Evolutionary conservation across 768 basidiomycete species (phyloP), one percentile per base, ranked within the genome.

Genomic region (Botryobasidium botryosum): DNA sequence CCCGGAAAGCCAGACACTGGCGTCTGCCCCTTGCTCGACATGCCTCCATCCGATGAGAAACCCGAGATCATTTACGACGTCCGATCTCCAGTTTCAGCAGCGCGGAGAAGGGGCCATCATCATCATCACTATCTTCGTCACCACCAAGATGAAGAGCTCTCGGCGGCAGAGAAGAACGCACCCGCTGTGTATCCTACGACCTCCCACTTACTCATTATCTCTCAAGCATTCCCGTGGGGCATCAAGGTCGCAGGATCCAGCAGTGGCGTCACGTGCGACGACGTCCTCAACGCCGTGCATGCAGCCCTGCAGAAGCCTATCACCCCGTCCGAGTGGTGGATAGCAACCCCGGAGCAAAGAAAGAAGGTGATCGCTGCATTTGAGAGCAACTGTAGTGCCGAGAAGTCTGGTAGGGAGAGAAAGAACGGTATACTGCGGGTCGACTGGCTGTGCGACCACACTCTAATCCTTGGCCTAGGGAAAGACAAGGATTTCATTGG

Each of bases 261-360:
- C 10, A 10, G 27, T 15, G 12, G 12, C 23, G 28, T 42, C 12
- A 42, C 40, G 25, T 8, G 25, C 13, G 40, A 28, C 25, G 40
- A 42, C 23, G 21, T 42, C 8, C 25, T 42, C 23, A 28, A 13
- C 12, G 40, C 40, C 27, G 23, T 42, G 15, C 40, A 42, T 28
- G 37, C 12, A 13, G 40, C 40, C 15, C 27, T 42, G 8, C 12
- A 42, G 15, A 42, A 42, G 26, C 40, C 25, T 28, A 42, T 42
- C 26, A 31, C 40, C 27, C 7, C 8, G 8, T 42, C 40, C 12
- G 40, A 42, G 29, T 42, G 40, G 40, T 42, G 40, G 40, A 42
- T 42, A 13, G 40, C 29, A 13, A 42, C 40, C 8, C 24, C 25
- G 40, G 23, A 42, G 13, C 15, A 15, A 13, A 21, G 40, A 8